Base-by-base conservation (phyloP, 768 basidiomycete genomes). In the Mycena belliarum region DNA sequence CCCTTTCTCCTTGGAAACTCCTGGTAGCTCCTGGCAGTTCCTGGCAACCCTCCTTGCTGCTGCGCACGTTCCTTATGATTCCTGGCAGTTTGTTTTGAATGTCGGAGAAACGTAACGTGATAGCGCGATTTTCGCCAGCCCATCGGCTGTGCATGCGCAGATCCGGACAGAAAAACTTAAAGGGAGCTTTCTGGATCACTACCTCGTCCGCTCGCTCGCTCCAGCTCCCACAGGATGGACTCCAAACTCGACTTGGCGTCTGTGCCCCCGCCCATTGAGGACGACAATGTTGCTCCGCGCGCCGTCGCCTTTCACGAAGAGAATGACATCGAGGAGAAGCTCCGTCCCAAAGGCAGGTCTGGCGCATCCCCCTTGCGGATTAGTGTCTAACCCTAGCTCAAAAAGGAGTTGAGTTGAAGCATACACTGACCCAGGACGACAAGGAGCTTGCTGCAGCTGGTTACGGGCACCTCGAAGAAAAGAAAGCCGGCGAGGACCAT, bases 401-500 rank as follows among this genome's bases (percentile, higher is more conserved):
- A 14, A 20, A 23, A 61, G 60, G 63, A 9, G 63, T 64, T 49
- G 84, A 85, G 66, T 79, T 86, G 81, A 82, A 79, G 57, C 78
- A 81, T 51, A 80, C 85, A 53, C 69, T 86, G 68, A 87, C 86
- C n/a, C 78, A 82, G 63, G 86, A 87, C 66, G 85, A 87, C 55
- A 81, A 77, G 62, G 83, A 84, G 47, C 79, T 88, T 46, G 83
- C 85, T 15, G 83, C 81, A 2, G 86, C 86, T n/a, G 85, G 85
- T 2, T 88, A 88, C 66, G 83, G 83, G 49, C 83, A 86, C 65
- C 74, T 88, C 25, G 73, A 80, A 28, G 73, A 76, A 57, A 64
- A 60, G 35, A 73, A 78, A 51, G 80, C 81, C 59, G 63, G 66
- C 14, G 72, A 73, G 40, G 72, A 57, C 18, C 65, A 69, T 28